Evolutionary conservation across 768 basidiomycete species (phyloP), one percentile per base, ranked within the genome.

Genomic region (Astraeus odoratus): DNA sequence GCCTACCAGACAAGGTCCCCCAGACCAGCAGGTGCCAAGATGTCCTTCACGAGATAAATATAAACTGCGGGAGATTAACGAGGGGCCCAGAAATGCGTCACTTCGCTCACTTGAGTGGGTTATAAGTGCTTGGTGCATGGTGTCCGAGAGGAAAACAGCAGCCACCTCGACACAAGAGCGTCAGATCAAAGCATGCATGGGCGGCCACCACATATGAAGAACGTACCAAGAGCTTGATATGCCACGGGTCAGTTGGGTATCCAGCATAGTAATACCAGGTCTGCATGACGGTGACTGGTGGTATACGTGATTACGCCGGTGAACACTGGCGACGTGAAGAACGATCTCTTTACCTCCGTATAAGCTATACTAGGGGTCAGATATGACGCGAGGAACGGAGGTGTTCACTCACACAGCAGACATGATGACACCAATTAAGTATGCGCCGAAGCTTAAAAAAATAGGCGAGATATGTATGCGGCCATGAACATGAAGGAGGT

Each of bases 251-350:
- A 20, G 59, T 64, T 42, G 75, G 71, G 53, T 80, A 66, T 2
- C 47, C 70, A 13, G 61, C 66, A 45, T 59, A 79, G 52, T 80
- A 81, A 50, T 73, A 78, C 67, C 69, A 77, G 1, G 70, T 67
- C 56, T 81, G 80, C 23, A 80, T 59, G 31, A 66, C 66, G 6
- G 75, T 75, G n/a, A 79, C 79, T 81, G 35, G 40, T 2, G 45
- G 16, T 24, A 19, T n/a, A 8, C 15, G n/a, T 23, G 16, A 53
- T 27, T 35, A 48, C 3, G 18, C 0, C 35, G 5, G 29, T 19
- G 24, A 5, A 31, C 19, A 12, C 13, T 13, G 12, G 26, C n/a
- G 12, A 22, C 0, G 16, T 19, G 16, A 5, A n/a, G 43, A 16
- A 3, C n/a, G 23, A 23, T 1, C n/a, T 34, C 55, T 64, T 8